Evolutionary conservation across 169 alveolate genomes (phyloP), one percentile per base, ranked within the genome.

Genomic region (Hepatocystis sp.): DNA sequence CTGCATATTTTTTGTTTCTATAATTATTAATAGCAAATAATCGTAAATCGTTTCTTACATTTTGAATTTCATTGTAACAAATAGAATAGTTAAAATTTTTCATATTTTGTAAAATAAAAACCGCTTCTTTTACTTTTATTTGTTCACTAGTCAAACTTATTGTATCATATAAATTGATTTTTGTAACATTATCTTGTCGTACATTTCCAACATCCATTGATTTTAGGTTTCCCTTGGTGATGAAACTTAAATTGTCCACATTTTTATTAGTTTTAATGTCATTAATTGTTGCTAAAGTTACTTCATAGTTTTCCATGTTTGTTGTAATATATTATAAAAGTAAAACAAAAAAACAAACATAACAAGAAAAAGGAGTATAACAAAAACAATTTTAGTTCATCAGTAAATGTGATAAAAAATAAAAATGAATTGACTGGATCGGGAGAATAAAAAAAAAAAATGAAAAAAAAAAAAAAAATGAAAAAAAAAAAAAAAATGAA

Each of bases 1-100:
- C 93, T 1, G 93, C 30, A 40, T 90, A 90, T 47, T 90, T 90
- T 30, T 90, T 85, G 13, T 90, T 84, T 78, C 81, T 49, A 55
- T 85, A 90, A 42, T 67, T 84, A 28, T 90, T 90, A 47, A 90
- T 51, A 27, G 93, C 93, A 58, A 84, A 58, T 28, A 84, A 44
- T 84, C 93, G 42, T 56, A 90, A 64, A 66, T 90, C 90, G 52
- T 84, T 90, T 51, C 86, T 68, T 28, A 90, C 68, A 55, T 90
- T 85, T 65, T 90, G 93, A 13, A 90, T 65, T 71, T 90, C 93
- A 8, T 53, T 42, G 27, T 71, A 71, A 56, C 78, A 46, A 56
- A 71, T 71, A 42, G 86, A 71, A 71, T 71, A 71, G 21, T 71
- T 71, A 63, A 71, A 71, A 23, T 42, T 71, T 71, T 71, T 76